Evolutionary conservation across 441 rosid species (phyloP), one percentile per base, ranked within the genome.

Genomic region (Brassica hybrid): DNA sequence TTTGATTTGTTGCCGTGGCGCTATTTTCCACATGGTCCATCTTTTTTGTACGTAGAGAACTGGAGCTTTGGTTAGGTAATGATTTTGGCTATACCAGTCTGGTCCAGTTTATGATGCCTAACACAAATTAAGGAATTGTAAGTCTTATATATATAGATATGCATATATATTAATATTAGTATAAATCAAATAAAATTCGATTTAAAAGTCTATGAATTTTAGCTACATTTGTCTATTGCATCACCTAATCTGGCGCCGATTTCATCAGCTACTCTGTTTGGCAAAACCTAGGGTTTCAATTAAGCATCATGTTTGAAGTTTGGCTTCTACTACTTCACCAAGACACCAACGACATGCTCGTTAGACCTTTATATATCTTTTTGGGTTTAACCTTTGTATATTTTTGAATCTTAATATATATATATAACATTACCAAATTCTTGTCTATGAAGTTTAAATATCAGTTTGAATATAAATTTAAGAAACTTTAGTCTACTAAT

Each of bases 231-330:
- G 7, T 10, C 62, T 9, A 19, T 57, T 9, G 27, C 38, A 34
- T 34, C 38, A 34, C 34, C 34, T 30, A 30, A 30, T 30, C 34
- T 30, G 34, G 34, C 34, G 34, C 18, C 27, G 12, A 18, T 17
- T 56, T 23, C 64, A 59, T 23, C 11, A 61, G 25, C 1, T 32
- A 61, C 41, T 61, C 41, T 30, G 32, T 23, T 30, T 27, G 19
- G 65, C 41, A 34, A 62, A 30, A 62, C 9, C 21, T 48, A 67
- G 21, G 10, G 36, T 32, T 59, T 50, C 16, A 34, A 5, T 10
- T 32, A 45, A 62, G 19, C 63, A 23, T 73, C 34, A 6, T 74
- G 30, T 8, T 65, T 74, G 27, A 65, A 19, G 41, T 65, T 36
- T 56, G 27, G 64, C 34, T 13, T 73, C 63, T 34, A 73, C 14